Percentiles rank a stretch among this genome's conserved stretches.
phyloP scores from a whole-genome alignment of 1,284 basidiomycete species.

The Papiliotrema flavescens region DNA sequence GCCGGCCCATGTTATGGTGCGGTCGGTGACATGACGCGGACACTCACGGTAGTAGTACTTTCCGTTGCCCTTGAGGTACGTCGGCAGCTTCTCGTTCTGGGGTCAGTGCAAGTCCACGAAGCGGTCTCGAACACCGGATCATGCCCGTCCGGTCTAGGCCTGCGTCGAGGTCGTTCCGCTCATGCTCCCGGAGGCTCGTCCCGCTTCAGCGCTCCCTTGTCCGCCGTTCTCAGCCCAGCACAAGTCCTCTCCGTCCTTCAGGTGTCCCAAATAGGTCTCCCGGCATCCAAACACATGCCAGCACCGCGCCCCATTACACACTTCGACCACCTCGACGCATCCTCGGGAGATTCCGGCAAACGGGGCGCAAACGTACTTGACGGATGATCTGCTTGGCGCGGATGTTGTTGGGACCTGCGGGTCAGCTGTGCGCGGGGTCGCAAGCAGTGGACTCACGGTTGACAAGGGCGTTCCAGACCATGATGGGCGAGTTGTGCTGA shows the following conservation, averaged over 20 bases:
- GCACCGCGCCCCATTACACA: not conserved
- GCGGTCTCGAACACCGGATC: not conserved
- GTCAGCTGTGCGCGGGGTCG: constrained; percentile 8
- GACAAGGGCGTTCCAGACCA: constrained; percentile 27
- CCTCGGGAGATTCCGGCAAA: not conserved
- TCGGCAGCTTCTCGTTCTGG: constrained; percentile 8
- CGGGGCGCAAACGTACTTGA: constrained; percentile 35
- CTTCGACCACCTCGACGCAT: not conserved
- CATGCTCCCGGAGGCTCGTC: too few relatives aligned
- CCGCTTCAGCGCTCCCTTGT: too few relatives aligned
- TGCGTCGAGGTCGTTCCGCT: too few relatives aligned
- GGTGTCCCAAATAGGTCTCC: too few relatives aligned
- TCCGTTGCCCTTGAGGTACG: constrained; percentile 6
- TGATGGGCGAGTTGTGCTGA: constrained; percentile 1
- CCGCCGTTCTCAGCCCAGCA: too few relatives aligned
- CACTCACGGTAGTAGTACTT: constrained; percentile 41
- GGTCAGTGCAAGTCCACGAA: not conserved
- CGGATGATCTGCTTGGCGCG: constrained; percentile 42
- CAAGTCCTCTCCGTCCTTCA: too few relatives aligned
- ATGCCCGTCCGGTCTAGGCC: not conserved
- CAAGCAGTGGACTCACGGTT: constrained; percentile 26
- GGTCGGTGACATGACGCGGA: not conserved
- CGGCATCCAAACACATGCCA: too few relatives aligned
- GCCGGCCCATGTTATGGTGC: too few relatives aligned
- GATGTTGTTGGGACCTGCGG: constrained; percentile 36